phyloP scores from a whole-genome alignment of 2,329 filamentous ascomycete species.

The Calonectria hongkongensis region DNA sequence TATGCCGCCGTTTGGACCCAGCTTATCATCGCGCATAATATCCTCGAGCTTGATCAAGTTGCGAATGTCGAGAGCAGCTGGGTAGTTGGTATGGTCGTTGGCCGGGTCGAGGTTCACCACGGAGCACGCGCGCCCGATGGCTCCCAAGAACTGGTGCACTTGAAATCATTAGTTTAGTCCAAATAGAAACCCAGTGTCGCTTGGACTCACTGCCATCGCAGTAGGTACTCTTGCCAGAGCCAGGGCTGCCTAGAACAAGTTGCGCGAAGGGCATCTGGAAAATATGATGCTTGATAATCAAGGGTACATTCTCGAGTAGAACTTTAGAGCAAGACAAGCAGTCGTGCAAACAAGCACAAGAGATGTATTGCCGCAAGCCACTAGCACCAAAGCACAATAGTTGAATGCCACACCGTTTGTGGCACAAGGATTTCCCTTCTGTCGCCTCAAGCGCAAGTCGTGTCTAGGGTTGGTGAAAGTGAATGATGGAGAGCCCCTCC shows the following conservation, averaged over 20 bases:
- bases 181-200: neutral
- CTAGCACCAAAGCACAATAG: conserved; percentile 26
- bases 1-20: conserved; percentile 94
- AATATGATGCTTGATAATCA: conserved; percentile 48
- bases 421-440: conserved; percentile 32
- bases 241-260: conserved; percentile 94
- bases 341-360: conserved; percentile 35
- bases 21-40: conserved; percentile 91
- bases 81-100: conserved; percentile 94
- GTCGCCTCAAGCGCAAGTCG: conserved; percentile 33
- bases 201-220: conserved; percentile 88
- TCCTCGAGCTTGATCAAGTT: conserved; percentile 92
- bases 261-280: conserved; percentile 78
- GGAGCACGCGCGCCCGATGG: conserved; percentile 95
- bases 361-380: conserved; percentile 40
- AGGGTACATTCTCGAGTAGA: conserved; percentile 50
- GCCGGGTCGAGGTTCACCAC: conserved; percentile 98
- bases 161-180: conserved; percentile 27
- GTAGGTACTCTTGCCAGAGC: conserved; percentile 97
- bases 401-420: conserved; percentile 7
- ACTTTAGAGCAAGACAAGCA: conserved; percentile 7
- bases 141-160: conserved; percentile 98
- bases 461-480: conserved; percentile 28
- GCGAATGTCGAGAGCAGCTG: conserved; percentile 92
- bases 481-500: conserved; percentile 50